Evolutionary conservation across 345 rosid genomes (phyloP), one percentile per base, ranked within the genome.

Genomic region (Pistacia atlantica): DNA sequence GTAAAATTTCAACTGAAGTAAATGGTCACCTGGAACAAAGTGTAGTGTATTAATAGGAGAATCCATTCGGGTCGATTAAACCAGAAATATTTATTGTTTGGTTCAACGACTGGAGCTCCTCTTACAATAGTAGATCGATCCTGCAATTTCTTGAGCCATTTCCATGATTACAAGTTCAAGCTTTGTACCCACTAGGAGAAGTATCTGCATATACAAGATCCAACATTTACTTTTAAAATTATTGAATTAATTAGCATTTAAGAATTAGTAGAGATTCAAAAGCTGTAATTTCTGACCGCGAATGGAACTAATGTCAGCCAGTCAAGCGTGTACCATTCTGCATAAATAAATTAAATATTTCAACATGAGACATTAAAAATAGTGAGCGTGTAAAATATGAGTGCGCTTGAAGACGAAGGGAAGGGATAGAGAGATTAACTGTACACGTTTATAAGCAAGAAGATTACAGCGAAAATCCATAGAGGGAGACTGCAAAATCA

Each of bases 41-140:
- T 80, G 75, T 79, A 87, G 60, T 87, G 90, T 13, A 89, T 81
- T 13, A 87, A 60, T 60, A 78, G 66, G 70, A 89, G 86, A 74
- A 86, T 76, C 89, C 86, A 89, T 0, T 75, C 70, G 33, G 92
- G 90, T 60, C 88, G 84, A 77, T 80, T 87, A 38, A 89, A 89
- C 93, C 93, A 89, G 84, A 89, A 89, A 25, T 52, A 86, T 70
- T 84, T 86, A 81, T 89, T 84, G 76, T 71, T 84, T 11, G 90
- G 93, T 77, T 89, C 86, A 62, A 89, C 89, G 8, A 86, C 70
- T 1, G 89, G 90, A 73, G 85, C 88, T 56, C 90, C 93, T 77
- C 79, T 77, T 6, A 87, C 87, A 9, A 86, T 86, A 2, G 78
- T 72, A 18, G 72, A 77, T 48, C 83, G 72, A 7, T 86, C 86